Conservation (phyloP, 2,329 filamentous ascomycete genomes). For the Metarhizium guizhouense region DNA sequence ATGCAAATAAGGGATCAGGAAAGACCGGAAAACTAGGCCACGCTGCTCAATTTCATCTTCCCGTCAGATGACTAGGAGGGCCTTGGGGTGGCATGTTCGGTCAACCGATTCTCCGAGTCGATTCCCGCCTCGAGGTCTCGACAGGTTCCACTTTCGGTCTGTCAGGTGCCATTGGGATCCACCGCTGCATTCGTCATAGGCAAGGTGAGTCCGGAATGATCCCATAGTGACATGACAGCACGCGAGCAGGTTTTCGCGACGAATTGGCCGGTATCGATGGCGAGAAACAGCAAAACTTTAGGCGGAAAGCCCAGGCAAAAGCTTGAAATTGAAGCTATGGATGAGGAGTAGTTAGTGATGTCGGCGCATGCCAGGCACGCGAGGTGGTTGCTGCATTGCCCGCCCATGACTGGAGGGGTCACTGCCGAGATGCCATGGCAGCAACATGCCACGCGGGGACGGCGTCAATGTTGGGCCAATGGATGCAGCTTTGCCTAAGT, state of each 20-base stretch:
- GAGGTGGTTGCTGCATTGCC: not conserved
- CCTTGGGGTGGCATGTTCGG: constrained; percentile 3
- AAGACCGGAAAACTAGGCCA: too few species aligned
- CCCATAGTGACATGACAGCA: constrained; percentile 1
- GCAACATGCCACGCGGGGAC: not conserved
- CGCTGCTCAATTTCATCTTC: too few species aligned
- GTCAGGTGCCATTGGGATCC: constrained; percentile 12
- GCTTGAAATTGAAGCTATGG: not conserved
- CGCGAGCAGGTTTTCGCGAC: not conserved
- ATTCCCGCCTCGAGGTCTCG: not conserved
- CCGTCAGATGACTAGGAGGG: too few species aligned
- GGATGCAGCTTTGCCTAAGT: not conserved
- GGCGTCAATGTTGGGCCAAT: not conserved
- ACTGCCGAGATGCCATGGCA: not conserved
- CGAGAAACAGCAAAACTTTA: too few species aligned
- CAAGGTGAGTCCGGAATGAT: constrained; percentile 5
- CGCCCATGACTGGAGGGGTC: not conserved
- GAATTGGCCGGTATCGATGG: not conserved
- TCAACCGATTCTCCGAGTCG: constrained; percentile 2
- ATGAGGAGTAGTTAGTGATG: not conserved
- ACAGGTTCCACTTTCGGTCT: constrained; percentile 4
- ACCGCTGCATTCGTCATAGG: constrained; percentile 8
- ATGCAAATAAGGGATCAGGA: too few species aligned
- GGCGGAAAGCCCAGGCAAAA: not conserved
- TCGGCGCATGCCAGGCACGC: not conserved